phyloP scores from a whole-genome alignment of 352 stramenopile genomes.

The Thalassiosira hispida region DNA sequence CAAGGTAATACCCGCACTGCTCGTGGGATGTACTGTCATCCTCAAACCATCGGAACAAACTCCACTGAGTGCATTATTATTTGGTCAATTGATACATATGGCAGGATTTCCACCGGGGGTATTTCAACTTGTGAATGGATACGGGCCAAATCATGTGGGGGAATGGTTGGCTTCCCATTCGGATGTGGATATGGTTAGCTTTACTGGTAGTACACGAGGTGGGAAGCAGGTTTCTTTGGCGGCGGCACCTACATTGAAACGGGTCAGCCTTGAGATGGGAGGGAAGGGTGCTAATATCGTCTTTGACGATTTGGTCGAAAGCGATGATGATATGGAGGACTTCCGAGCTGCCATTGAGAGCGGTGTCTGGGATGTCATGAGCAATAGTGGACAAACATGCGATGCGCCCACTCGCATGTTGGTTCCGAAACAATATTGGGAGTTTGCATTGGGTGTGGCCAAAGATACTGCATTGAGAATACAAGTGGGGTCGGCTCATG shows the following conservation, averaged over 20 bases:
- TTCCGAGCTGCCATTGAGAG: conserved; percentile 28
- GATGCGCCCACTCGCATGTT: conserved; percentile 85
- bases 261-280: conserved; percentile 90
- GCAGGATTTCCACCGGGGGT: conserved; percentile 79
- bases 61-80: conserved; percentile 64
- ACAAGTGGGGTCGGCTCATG: conserved; percentile 71
- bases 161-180: conserved; percentile 52
- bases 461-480: conserved; percentile 83
- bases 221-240: conserved; percentile 36
- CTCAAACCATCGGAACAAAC: conserved; percentile 91
- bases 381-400: conserved; percentile 88
- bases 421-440: conserved; percentile 83
- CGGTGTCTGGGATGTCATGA: conserved; percentile 71
- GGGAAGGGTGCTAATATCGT: conserved; percentile 90
- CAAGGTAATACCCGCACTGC: conserved; percentile 79
- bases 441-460: background rate
- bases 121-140: conserved; percentile 76
- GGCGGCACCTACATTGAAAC: conserved; percentile 80
- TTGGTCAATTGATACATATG: conserved; percentile 62
- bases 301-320: conserved; percentile 56
- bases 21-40: conserved; percentile 91
- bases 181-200: conserved; percentile 79
- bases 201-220: conserved; percentile 77
- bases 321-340: conserved; percentile 32
- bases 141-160: conserved; percentile 59